phyloP scores from a whole-genome alignment of 2,329 filamentous ascomycete species.

The Madurella fahalii region DNA sequence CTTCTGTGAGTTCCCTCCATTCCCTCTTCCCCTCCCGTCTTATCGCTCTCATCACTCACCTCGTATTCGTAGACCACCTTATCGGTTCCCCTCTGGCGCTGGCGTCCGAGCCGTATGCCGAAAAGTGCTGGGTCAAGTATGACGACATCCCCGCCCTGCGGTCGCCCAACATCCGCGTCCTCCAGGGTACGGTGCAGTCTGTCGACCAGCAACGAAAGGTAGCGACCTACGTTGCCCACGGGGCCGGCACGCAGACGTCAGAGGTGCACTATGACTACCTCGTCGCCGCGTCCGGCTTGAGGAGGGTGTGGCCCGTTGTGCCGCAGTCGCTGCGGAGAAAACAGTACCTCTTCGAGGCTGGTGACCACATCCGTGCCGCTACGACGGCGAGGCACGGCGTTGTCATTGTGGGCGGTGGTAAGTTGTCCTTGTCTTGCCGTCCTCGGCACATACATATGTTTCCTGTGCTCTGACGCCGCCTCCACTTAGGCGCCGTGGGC shows the following conservation, averaged over 20 bases:
- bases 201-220: conserved; percentile 58
- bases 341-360: conserved; percentile 59
- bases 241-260: conserved; percentile 39
- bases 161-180: conserved; percentile 55
- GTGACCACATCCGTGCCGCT: conserved; percentile 54
- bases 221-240: conserved; percentile 51
- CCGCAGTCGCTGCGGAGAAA: conserved; percentile 61
- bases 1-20: conserved; percentile 57
- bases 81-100: conserved; percentile 73
- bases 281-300: conserved; percentile 66
- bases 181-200: conserved; percentile 60
- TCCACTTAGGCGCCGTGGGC: conserved; percentile 61
- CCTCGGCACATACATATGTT: neutral
- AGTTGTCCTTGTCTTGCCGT: conserved; percentile 26
- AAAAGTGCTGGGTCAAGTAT: conserved; percentile 68
- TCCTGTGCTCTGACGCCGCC: no score
- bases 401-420: conserved; percentile 65
- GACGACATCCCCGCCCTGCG: conserved; percentile 63
- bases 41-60: neutral
- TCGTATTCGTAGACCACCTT: conserved; percentile 58
- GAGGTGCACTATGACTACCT: conserved; percentile 66
- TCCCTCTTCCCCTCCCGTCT: neutral
- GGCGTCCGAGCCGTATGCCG: conserved; percentile 57
- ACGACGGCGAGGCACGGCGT: conserved; percentile 53
- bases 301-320: conserved; percentile 67